Conservation (phyloP, 148 eudicot species). For the Beta vulgaris region DNA sequence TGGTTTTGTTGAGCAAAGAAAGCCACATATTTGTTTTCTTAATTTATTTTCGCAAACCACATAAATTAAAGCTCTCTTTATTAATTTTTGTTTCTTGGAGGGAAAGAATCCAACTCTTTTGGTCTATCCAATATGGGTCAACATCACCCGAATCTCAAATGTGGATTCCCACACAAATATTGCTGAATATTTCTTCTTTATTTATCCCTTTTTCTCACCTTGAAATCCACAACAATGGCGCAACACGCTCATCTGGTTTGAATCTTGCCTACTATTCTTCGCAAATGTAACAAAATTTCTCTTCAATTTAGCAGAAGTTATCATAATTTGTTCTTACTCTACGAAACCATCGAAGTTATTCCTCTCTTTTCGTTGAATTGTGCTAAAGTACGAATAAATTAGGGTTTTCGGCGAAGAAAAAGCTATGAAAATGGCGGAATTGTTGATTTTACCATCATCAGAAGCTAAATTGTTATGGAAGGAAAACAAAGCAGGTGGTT, state of each 20-base stretch:
- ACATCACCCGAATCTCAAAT: too few relatives aligned
- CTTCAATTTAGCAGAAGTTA: too few relatives aligned
- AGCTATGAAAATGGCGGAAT: conserved; percentile 7
- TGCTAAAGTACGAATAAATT: background rate
- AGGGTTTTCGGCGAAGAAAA: background rate
- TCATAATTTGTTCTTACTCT: too few relatives aligned
- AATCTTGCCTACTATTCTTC: too few relatives aligned
- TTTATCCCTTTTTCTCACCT: background rate
- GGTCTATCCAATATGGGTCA: background rate
- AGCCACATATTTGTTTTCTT: too few relatives aligned
- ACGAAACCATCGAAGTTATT: background rate
- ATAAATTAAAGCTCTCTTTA: background rate
- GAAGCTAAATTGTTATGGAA: conserved; percentile 24
- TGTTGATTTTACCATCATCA: background rate
- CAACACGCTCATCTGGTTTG: too few relatives aligned
- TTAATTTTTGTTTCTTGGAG: too few relatives aligned
- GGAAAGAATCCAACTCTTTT: too few relatives aligned
- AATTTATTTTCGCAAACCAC: too few relatives aligned
- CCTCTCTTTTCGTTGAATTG: background rate
- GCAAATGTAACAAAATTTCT: too few relatives aligned
- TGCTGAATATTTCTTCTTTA: background rate
- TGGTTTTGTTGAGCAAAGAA: background rate
- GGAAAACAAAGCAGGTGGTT: conserved; percentile 33
- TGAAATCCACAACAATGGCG: background rate
- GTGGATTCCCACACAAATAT: too few relatives aligned